phyloP scores from a whole-genome alignment of 495 filamentous ascomycete species.

The Thermothielavioides terrestris region DNA sequence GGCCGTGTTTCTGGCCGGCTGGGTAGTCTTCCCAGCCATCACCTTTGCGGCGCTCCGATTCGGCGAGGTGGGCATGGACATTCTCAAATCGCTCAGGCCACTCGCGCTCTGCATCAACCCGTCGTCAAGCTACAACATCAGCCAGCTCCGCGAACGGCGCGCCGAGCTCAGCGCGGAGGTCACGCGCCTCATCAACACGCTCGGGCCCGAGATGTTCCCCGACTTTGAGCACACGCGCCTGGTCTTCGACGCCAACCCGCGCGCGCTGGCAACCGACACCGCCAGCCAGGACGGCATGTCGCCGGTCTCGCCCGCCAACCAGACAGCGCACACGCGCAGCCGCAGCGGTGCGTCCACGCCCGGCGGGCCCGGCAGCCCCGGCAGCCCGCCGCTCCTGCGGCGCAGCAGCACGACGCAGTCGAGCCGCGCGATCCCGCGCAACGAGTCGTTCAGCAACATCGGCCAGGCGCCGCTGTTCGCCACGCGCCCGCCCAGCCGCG shows the following conservation, averaged over 20 bases:
- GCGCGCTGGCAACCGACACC: slow-evolving; percentile 13
- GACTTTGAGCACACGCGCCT: slow-evolving; percentile 86
- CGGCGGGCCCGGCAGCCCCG: slow-evolving; percentile 11
- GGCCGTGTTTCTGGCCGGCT: slow-evolving; percentile 59
- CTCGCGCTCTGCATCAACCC: slow-evolving; percentile 85
- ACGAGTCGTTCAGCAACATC: slow-evolving; percentile 88
- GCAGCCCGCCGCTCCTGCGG: slow-evolving; percentile 20
- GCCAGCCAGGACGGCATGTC: slow-evolving; percentile 9
- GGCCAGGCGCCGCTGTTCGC: slow-evolving; percentile 81
- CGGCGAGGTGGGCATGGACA: slow-evolving; percentile 97
- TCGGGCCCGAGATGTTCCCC: slow-evolving; percentile 93
- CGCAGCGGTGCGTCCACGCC: slow-evolving; percentile 24
- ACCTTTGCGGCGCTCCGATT: slow-evolving; percentile 93
- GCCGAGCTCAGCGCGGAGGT: slow-evolving; percentile 71
- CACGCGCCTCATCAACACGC: slow-evolving; percentile 83
- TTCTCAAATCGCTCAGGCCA: slow-evolving; percentile 85
- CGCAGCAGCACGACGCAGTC: slow-evolving; percentile 37
- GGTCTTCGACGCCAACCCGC: slow-evolving; percentile 41
- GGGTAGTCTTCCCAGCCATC: slow-evolving; percentile 76
- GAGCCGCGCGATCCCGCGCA: slow-evolving; percentile 58
- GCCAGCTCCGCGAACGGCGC: slow-evolving; percentile 65
- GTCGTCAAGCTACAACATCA: slow-evolving; percentile 71
- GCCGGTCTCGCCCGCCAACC: slow-evolving; percentile 7
- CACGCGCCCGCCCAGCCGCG: slow-evolving; percentile 67
- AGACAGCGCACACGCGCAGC: slow-evolving; percentile 3